Base-by-base conservation (phyloP, 2,329 filamentous ascomycete species). In the Bertia moriformis region DNA sequence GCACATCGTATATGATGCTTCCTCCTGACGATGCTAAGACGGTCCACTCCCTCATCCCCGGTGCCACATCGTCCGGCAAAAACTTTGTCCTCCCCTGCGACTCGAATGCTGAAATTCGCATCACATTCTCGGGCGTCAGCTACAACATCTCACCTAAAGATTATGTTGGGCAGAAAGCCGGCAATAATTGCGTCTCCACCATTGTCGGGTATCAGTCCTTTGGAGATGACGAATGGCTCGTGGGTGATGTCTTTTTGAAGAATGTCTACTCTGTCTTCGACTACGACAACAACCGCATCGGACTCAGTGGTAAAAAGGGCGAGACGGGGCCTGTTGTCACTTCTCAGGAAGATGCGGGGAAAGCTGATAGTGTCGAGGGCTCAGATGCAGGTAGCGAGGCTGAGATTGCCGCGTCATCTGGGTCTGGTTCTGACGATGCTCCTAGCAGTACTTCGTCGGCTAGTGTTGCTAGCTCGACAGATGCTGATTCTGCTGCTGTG, bases 261-360 rank as follows among this genome's bases (percentile, higher is more conserved):
- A 76, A 75, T 41, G 71, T 76, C 7, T 76, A 76, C 48, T 56
- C 66, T 0, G 69, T 73, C 2, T 75, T 74, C 44, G 72, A 77
- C 48, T 67, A 63, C 42, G 70, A 73, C 4, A 50, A 54, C 18
- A 42, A 39, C 5, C 54, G 54, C 15, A 54, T 66, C 14, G 63
- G 63, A 35, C 17, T 27, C 22, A n/a, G 22, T 27, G n/a, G 7
- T 27, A 27, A n/a, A 27, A 27, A 27, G 7, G 22, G 7, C 22
- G n/a, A 7, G 7, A 10, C 22, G 7, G 22, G 7, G 22, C 22
- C 22, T 27, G 22, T n/a, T n/a, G n/a, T n/a, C n/a, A n/a, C n/a
- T n/a, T n/a, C n/a, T n/a, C n/a, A n/a, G n/a, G n/a, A n/a, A n/a
- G n/a, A n/a, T n/a, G n/a, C n/a, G n/a, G n/a, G n/a, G n/a, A n/a